Conservation (phyloP, 2,329 filamentous ascomycete species). For the Aschersonia sp. region DNA sequence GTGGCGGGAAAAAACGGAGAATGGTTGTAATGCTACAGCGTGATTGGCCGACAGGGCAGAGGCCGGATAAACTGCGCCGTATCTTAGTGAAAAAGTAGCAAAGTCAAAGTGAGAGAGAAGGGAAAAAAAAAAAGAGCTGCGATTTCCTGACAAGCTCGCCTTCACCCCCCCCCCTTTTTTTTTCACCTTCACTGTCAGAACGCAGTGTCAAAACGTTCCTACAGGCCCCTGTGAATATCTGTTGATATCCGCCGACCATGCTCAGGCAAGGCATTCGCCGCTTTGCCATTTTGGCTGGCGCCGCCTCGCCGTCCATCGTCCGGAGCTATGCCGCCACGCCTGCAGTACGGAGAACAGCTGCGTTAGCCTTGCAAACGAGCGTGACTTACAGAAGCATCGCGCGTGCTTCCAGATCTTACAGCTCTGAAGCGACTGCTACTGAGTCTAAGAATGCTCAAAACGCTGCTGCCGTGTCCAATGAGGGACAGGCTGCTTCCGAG, state of each 20-base stretch:
- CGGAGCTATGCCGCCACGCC: slow-evolving; percentile 14
- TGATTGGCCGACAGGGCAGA: no score
- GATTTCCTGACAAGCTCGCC: no score
- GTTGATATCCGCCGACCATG: slow-evolving; percentile 7
- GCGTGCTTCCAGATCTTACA: slow-evolving; percentile 20
- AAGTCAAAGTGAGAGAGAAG: no score
- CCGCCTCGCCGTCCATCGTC: slow-evolving; percentile 14
- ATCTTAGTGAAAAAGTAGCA: no score
- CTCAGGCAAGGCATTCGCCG: slow-evolving; percentile 23
- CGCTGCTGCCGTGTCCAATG: neutral
- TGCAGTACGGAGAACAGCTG: slow-evolving; percentile 9
- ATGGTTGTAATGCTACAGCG: no score
- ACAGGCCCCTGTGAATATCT: no score
- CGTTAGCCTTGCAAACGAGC: slow-evolving; percentile 7
- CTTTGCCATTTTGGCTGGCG: slow-evolving; percentile 21
- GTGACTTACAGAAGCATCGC: slow-evolving; percentile 10
- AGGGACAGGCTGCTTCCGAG: slow-evolving; percentile 9
- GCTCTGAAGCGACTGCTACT: slow-evolving; percentile 20
- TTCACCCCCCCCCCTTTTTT: no score
- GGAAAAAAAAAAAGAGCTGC: no score
- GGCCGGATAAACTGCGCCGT: no score
- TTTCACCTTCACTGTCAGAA: no score
- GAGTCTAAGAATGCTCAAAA: slow-evolving; percentile 5
- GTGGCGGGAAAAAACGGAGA: no score
- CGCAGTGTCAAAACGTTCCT: no score